Evolutionary conservation across 768 basidiomycete species (phyloP), one percentile per base, ranked within the genome.

Genomic region (Termitomyces sp.): DNA sequence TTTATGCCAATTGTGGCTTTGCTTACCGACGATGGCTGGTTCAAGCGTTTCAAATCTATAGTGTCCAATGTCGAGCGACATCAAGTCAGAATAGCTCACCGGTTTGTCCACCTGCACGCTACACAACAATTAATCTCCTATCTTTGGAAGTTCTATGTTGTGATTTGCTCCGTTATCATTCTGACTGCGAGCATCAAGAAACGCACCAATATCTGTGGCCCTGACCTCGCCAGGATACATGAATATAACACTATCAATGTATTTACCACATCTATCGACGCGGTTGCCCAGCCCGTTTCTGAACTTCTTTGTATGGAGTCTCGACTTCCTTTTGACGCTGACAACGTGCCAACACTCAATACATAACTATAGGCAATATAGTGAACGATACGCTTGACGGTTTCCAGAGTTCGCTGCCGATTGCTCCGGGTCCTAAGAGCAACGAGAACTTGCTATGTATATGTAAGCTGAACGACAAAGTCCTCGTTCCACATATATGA

Each of bases 191-290:
- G 66, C 54, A 10, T 69, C 59, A 15, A 73, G 59, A 33, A 73
- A 59, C 23, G 68, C 65, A 17, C 62, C 49, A 12, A 43, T 68
- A 67, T 3, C 71, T 67, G 21, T 54, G 62, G 9, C 69, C 64
- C 57, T 71, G 70, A 44, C 56, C 54, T 1, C 23, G 23, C 44
- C 47, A 8, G 69, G 71, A 40, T 63, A 65, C 6, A 68, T 70
- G 35, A 61, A 64, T 21, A 72, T 23, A 23, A 23, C 33, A 8
- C 66, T 52, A 47, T 64, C 59, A 28, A 71, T 56, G 11, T 9
- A 33, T 33, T 43, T 67, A 68, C n/a, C 67, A 60, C 67, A 71
- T 71, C 17, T 65, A 28, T 66, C 59, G 1, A 64, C 41, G 10
- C 64, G 60, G 23, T 65, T 60, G 4, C 66, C 64, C 19, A 68